Conservation (phyloP, 2,329 filamentous ascomycete species). For the Aspergillus felis region DNA sequence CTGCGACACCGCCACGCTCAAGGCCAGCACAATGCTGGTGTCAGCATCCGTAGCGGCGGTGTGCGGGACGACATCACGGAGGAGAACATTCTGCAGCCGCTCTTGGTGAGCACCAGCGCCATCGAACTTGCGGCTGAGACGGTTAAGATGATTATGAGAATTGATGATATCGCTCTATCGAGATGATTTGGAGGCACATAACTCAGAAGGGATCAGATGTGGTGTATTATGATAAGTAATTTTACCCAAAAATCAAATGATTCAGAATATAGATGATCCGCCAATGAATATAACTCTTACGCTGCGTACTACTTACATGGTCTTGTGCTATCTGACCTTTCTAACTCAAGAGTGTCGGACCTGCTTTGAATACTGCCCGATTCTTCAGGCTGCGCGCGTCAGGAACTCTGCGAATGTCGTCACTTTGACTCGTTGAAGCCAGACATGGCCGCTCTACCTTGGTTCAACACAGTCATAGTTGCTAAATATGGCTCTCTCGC, state of each 20-base stretch:
- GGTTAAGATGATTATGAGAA: constrained; percentile 85
- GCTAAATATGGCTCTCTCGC: background rate
- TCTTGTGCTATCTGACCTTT: background rate
- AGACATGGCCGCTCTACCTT: background rate
- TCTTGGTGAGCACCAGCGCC: constrained; percentile 94
- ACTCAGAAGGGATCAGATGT: background rate
- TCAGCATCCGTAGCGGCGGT: constrained; percentile 96
- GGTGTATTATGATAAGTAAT: background rate
- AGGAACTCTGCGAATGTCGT: background rate
- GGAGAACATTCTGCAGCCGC: constrained; percentile 92
- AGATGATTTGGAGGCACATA: constrained; percentile 25
- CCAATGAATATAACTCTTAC: background rate
- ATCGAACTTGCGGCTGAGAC: constrained; percentile 97
- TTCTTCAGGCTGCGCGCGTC: background rate
- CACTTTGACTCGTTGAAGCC: background rate
- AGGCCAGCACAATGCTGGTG: constrained; percentile 92
- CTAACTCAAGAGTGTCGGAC: background rate
- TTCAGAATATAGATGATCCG: background rate
- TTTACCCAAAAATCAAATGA: background rate
- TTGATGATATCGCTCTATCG: constrained; percentile 62
- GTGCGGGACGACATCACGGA: constrained; percentile 96
- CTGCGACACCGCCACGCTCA: constrained; percentile 89
- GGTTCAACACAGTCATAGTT: background rate
- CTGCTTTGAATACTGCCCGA: background rate
- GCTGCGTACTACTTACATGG: background rate